phyloP scores from a whole-genome alignment of 805 yeast genomes.

The Starmerella apicola region DNA sequence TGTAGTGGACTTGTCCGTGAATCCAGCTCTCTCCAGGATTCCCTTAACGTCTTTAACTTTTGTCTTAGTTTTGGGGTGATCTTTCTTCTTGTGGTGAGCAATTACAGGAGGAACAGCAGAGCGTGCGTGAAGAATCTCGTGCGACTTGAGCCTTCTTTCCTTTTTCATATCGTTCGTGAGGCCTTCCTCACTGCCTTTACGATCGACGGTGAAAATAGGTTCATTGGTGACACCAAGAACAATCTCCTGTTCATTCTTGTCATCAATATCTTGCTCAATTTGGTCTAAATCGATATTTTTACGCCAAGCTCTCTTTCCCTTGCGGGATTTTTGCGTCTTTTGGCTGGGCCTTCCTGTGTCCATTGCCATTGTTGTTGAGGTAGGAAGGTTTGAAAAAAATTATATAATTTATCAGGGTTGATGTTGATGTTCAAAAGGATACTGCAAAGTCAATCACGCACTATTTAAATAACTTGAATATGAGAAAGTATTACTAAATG shows the following conservation, averaged over 20 bases:
- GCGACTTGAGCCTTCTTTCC: slow-evolving; percentile 41
- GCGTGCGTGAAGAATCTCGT: slow-evolving; percentile 59
- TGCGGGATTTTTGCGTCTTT: slow-evolving; percentile 65
- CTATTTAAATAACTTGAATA: no score
- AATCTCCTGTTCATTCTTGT: slow-evolving; percentile 46
- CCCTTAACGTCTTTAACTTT: slow-evolving; percentile 9
- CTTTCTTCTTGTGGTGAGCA: slow-evolving; percentile 29
- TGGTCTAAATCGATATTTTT: slow-evolving; percentile 82
- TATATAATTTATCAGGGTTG: slow-evolving; percentile 6
- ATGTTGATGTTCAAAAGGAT: no score
- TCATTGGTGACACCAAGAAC: slow-evolving; percentile 30
- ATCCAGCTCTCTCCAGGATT: slow-evolving; percentile 15
- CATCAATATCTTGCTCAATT: slow-evolving; percentile 58
- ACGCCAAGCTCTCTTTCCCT: slow-evolving; percentile 88
- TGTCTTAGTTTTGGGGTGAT: slow-evolving; percentile 23
- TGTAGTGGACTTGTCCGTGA: slow-evolving; percentile 4
- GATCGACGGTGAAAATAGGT: slow-evolving; percentile 53
- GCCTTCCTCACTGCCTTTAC: slow-evolving; percentile 42
- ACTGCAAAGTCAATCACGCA: no score
- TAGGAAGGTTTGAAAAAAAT: neutral
- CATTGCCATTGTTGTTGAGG: slow-evolving; percentile 5
- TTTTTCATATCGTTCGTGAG: slow-evolving; percentile 30
- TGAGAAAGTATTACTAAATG: neutral
- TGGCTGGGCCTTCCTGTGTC: slow-evolving; percentile 33
- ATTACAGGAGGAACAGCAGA: slow-evolving; percentile 64